These are phyloP conservation scores for Apiospora aurea DNA, from an alignment of 2,329 filamentous ascomycete genomes.

Conservation along the genomic window DNA sequence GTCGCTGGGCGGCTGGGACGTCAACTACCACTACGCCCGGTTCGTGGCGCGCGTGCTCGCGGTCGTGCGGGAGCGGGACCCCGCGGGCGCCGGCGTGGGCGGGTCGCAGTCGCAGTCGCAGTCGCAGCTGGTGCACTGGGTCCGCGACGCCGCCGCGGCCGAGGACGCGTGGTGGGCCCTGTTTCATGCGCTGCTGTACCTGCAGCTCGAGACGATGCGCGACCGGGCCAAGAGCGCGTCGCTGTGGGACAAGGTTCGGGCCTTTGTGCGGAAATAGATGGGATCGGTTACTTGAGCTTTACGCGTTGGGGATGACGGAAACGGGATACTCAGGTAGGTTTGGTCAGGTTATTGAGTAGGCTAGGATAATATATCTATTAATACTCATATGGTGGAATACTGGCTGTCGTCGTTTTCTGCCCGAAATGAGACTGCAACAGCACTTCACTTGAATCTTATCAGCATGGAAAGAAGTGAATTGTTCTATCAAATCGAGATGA, in stretches of 20 bases:
- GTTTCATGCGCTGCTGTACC: constrained; percentile 18
- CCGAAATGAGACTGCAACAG: too few species aligned
- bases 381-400: too few species aligned
- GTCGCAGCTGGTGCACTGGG: constrained; percentile 8
- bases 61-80: not conserved
- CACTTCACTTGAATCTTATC: too few species aligned
- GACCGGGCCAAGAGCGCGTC: not conserved
- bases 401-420: too few species aligned
- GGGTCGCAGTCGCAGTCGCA: not conserved
- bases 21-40: constrained; percentile 21
- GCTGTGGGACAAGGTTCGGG: not conserved
- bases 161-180: constrained; percentile 19
- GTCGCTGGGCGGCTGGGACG: not conserved
- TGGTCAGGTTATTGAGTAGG: too few species aligned
- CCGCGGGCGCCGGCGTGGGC: not conserved
- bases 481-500: too few species aligned
- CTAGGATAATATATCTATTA: too few species aligned
- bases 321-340: not conserved
- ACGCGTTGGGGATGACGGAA: not conserved
- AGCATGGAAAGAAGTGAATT: too few species aligned
- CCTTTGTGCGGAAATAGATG: not conserved
- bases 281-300: too few species aligned
- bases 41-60: constrained; percentile 1
- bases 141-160: not conserved
- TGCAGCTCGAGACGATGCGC: constrained; percentile 13